phyloP scores from a whole-genome alignment of 805 yeast species.

The Candida orba region DNA sequence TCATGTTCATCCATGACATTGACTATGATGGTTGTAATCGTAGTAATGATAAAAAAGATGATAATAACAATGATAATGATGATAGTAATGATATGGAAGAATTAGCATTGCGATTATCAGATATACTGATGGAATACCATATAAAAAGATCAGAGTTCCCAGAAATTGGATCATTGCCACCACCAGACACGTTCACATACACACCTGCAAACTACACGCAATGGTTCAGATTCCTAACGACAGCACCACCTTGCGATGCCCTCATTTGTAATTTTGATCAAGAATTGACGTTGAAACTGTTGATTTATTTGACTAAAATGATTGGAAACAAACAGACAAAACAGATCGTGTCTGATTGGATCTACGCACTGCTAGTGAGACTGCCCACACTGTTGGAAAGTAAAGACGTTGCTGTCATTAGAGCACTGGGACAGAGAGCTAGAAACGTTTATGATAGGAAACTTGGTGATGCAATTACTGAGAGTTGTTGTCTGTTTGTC shows the following conservation, averaged over 20 bases:
- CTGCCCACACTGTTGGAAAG: conserved; percentile 13
- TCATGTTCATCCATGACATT: conserved; percentile 6
- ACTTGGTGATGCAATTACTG: conserved; percentile 1
- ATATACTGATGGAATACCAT: conserved; percentile 3
- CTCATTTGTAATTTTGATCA: conserved; percentile 17
- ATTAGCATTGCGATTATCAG: not conserved
- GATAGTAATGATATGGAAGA: conserved; percentile 2
- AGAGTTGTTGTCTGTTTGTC: conserved; percentile 5
- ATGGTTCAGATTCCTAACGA: conserved; percentile 18
- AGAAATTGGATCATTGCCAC: not conserved
- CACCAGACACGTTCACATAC: conserved; percentile 2
- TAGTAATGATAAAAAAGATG: conserved; percentile 5
- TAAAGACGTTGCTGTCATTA: conserved; percentile 13
- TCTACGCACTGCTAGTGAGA: conserved; percentile 13
- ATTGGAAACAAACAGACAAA: conserved; percentile 11
- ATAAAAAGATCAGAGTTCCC: conserved; percentile 9
- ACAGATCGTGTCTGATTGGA: conserved; percentile 13
- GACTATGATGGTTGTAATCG: not conserved
- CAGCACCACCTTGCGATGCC: conserved; percentile 10
- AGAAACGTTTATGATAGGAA: conserved; percentile 7
- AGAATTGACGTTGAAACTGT: conserved; percentile 13
- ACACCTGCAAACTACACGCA: conserved; percentile 13
- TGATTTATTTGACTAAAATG: conserved; percentile 20
- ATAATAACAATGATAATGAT: conserved; percentile 3
- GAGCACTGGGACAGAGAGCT: conserved; percentile 18